These are phyloP conservation scores for Eudorina sp. DNA, from an alignment of 139 green algal genomes.

Conservation along the genomic window DNA sequence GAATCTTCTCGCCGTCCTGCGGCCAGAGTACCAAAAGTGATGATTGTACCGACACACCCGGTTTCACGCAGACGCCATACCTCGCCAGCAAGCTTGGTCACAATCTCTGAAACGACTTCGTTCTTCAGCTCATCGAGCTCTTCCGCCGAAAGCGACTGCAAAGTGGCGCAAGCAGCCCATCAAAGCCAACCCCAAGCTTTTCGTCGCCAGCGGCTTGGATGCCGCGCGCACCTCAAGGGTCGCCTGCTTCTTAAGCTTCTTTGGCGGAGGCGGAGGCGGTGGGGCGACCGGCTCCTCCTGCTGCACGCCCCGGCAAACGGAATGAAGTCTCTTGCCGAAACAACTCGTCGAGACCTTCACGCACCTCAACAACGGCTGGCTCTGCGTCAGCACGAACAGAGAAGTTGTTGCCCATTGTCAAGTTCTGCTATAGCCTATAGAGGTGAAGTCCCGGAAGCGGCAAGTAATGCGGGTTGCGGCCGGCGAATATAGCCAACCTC, in stretches of 20 bases:
- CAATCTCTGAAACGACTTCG: conserved; percentile 69
- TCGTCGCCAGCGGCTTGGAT: no score
- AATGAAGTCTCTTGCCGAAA: background rate
- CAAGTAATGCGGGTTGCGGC: background rate
- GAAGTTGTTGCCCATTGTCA: conserved; percentile 44
- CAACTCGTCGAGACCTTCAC: background rate
- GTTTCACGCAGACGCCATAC: conserved; percentile 25
- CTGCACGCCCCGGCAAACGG: background rate
- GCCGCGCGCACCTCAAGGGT: conserved; percentile 33
- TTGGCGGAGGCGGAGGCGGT: conserved; percentile 19
- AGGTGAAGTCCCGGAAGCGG: conserved; percentile 23
- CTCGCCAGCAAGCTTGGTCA: conserved; percentile 64
- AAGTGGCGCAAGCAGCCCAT: no score
- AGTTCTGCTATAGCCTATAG: background rate
- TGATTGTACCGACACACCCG: conserved; percentile 40
- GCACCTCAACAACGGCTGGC: conserved; percentile 1
- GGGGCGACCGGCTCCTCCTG: conserved; percentile 27
- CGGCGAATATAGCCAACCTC: no score
- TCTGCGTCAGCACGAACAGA: conserved; percentile 32
- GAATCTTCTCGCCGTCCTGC: conserved; percentile 57
- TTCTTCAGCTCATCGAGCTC: conserved; percentile 72
- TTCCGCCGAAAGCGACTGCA: conserved; percentile 45
- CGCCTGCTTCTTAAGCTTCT: conserved; percentile 1
- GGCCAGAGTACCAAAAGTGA: background rate
- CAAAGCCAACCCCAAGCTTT: no score